These are phyloP conservation scores for Arctostaphylos glauca DNA, from an alignment of 148 eudicot species.

Conservation along the genomic window DNA sequence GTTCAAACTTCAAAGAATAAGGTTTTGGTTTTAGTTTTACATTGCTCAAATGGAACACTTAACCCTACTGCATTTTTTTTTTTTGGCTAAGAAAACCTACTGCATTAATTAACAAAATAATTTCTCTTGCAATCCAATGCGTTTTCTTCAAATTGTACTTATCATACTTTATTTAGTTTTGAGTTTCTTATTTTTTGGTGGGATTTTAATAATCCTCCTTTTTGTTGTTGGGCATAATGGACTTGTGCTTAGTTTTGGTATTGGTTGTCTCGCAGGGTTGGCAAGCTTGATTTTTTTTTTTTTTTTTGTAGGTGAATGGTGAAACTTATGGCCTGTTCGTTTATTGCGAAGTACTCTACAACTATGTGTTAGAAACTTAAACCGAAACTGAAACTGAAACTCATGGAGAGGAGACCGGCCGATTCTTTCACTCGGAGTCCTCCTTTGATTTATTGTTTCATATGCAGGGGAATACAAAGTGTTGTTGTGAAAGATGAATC, in stretches of 20 bases:
- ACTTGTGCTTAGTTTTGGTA: not conserved
- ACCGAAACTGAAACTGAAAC: too few relatives aligned
- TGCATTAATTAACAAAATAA: too few relatives aligned
- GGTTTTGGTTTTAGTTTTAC: too few relatives aligned
- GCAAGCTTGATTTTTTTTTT: constrained; percentile 4
- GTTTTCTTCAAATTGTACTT: not conserved
- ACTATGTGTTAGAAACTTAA: too few relatives aligned
- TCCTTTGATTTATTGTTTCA: not conserved
- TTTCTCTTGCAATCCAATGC: not conserved
- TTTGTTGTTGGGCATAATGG: not conserved
- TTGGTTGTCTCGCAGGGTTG: constrained; percentile 9
- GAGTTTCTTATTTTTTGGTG: not conserved
- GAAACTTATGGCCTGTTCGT: not conserved
- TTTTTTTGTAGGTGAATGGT: too few relatives aligned
- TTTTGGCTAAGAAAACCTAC: too few relatives aligned
- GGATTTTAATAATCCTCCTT: not conserved
- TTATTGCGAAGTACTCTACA: not conserved
- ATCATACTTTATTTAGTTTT: not conserved
- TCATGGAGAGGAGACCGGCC: not conserved
- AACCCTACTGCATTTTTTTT: too few relatives aligned
- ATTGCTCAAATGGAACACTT: too few relatives aligned
- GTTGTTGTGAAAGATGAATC: not conserved
- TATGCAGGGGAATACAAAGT: not conserved
- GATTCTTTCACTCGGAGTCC: not conserved
- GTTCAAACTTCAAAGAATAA: too few relatives aligned